Percentiles rank a stretch among this genome's conserved stretches.
Conservation (phyloP, 345 rosid genomes). For the Limnanthes douglasii region DNA sequence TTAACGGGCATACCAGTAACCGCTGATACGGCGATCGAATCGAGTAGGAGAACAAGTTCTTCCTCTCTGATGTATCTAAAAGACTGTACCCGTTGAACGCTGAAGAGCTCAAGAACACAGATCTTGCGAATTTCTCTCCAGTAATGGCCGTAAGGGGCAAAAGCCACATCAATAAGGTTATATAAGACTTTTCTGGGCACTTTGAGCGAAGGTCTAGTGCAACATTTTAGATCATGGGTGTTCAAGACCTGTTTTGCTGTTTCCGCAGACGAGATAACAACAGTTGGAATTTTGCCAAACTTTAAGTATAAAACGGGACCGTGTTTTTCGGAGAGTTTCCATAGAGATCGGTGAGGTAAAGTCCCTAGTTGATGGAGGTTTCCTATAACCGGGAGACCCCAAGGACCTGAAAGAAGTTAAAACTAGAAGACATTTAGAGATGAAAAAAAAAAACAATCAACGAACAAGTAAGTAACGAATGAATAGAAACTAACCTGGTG, state of each 20-base stretch:
- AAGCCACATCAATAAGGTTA: conserved; percentile 22
- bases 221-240: conserved; percentile 24
- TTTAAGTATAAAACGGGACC: conserved; percentile 16
- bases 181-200: conserved; percentile 18
- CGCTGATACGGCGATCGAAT: conserved; percentile 6
- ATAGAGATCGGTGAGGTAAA: conserved; percentile 10
- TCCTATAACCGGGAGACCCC: conserved; percentile 16
- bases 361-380: conserved; percentile 14
- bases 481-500: too few relatives aligned
- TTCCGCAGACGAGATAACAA: conserved; percentile 13
- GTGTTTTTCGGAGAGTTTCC: conserved; percentile 6
- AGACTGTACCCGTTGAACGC: conserved; percentile 12
- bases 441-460: too few relatives aligned
- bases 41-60: conserved; percentile 13
- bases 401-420: conserved; percentile 15
- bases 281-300: conserved; percentile 10
- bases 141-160: conserved; percentile 22
- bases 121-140: conserved; percentile 28
- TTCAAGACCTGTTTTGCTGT: conserved; percentile 18
- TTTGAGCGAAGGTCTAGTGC: conserved; percentile 17
- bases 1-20: conserved; percentile 1
- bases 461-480: too few relatives aligned
- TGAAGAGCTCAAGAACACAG: conserved; percentile 12
- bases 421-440: too few relatives aligned
- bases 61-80: conserved; percentile 21